Evolutionary conservation across 1,284 basidiomycete species (phyloP), one percentile per base, ranked within the genome.

Genomic region (Lignosus rhinocerotis): DNA sequence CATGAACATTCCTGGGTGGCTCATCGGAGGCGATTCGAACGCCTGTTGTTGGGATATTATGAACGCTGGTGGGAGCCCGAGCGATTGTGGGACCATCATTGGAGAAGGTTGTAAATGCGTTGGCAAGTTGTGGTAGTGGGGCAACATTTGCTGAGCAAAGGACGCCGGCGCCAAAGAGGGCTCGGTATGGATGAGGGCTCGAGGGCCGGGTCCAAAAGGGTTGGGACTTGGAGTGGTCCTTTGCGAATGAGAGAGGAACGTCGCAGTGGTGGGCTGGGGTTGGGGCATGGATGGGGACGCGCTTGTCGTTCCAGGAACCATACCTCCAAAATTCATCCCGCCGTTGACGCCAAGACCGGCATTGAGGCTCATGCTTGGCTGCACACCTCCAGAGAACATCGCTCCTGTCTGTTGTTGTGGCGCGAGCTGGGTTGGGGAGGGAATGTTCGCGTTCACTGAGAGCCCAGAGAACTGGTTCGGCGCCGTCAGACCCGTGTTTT

Each of bases 301-400:
- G 14, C 55, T 46, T 9, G 46, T 31, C 58, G 55, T 56, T 12
- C 25, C 51, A n/a, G 44, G 43, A 45, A 42, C 47, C 53, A 58
- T 34, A 10, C 49, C 38, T 25, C 47, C 51, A 52, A 59, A 19
- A 49, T 59, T 61, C 43, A 60, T 41, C 14, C 36, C 36, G 7
- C 36, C 36, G n/a, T 43, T 43, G n/a, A 17, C 6, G 17, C 54
- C 53, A n/a, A 69, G 44, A 2, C 67, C 64, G 3, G 68, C 59
- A 33, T 65, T 67, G 17, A 71, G 60, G 54, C 71, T 70, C 66
- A 69, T 65, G 49, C 69, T 70, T 16, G 67, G 63, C 1, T 59
- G 59, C 10, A 64, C 49, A 17, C 55, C 64, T 0, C 65, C 64
- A 5, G 63, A 61, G 46, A 61, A 62, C n/a, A 55, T 45, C 16